Base-by-base conservation (phyloP, 1,284 basidiomycete species). In the Melampsora larici-populina region DNA sequence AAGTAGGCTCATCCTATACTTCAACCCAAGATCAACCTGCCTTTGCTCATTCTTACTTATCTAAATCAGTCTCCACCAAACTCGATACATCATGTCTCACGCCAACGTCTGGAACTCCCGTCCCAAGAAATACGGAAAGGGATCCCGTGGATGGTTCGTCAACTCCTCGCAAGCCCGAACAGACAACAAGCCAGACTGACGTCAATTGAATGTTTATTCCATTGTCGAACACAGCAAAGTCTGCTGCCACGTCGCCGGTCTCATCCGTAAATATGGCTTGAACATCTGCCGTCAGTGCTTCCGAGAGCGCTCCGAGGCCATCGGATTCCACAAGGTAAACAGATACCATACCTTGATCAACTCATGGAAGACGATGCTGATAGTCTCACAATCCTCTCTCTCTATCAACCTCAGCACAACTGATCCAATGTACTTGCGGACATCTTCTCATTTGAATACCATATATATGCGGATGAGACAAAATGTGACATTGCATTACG, bases 81-180 rank as follows among this genome's bases (percentile, higher is more conserved):
- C 51, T 43, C 40, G 40, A 46, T 66, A 63, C 79, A 90, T 88
- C 88, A 92, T 92, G 91, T 92, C 92, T 81, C 92, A 93, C 90
- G 91, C 92, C 88, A 90, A 91, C 81, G 88, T 93, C 85, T 93
- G 92, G 91, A 92, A 92, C 86, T 92, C 91, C 85, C 91, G 92
- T 85, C 94, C 94, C 81, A 90, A 93, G 86, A 95, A 92, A 86
- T 97, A 85, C 88, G 94, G 94, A 85, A 97, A 96, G 88, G 94
- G 94, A 84, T 90, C 90, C 85, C 92, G 94, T 85, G 92, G 94
- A 86, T 97, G 93, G 92, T 93, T 85, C 84, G 89, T 85, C 40
- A 24, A 63, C 21, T 51, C 29, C 9, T n/a, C 43, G 68, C 33
- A 55, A 33, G 62, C 43, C 8, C 70, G 21, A 66, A 36, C n/a